Evolutionary conservation across 2,329 filamentous ascomycete species (phyloP).

Genomic region (Alternaria atra): DNA sequence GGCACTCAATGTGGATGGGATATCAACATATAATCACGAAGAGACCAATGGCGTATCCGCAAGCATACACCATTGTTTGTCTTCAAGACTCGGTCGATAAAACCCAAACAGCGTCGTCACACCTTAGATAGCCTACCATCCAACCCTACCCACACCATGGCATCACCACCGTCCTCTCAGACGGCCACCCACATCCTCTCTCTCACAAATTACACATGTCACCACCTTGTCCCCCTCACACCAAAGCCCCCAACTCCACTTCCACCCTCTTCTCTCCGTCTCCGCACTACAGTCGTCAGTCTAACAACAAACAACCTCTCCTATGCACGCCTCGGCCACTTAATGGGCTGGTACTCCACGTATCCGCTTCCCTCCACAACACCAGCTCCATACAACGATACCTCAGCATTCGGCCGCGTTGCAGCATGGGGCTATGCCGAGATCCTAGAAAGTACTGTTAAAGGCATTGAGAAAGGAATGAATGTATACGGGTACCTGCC

Average conservation of each 20-base stretch:
- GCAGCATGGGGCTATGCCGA: constrained; percentile 61
- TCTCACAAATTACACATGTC: constrained; percentile 28
- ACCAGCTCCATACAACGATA: constrained; percentile 52
- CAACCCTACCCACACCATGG: not conserved
- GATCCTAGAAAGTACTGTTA: constrained; percentile 54
- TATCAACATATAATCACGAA: too few species aligned
- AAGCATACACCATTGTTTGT: not conserved
- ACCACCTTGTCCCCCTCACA: constrained; percentile 26
- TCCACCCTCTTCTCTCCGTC: constrained; percentile 29
- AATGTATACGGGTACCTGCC: constrained; percentile 58
- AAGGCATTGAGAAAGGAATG: constrained; percentile 45
- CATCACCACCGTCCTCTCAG: not conserved
- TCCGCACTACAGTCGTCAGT: constrained; percentile 30
- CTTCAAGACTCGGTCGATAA: not conserved
- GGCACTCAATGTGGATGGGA: not conserved
- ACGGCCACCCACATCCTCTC: constrained; percentile 27
- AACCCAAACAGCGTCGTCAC: not conserved
- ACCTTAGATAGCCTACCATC: not conserved
- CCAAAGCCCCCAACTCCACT: constrained; percentile 15
- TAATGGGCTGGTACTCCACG: constrained; percentile 54
- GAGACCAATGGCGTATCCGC: too few species aligned
- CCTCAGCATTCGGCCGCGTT: constrained; percentile 56
- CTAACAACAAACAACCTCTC: constrained; percentile 39
- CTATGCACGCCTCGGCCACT: constrained; percentile 30
- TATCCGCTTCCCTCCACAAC: constrained; percentile 54